Evolutionary conservation across 192 early-diverging fungal species (phyloP).

Genomic region (Umbelopsis vinacea): DNA sequence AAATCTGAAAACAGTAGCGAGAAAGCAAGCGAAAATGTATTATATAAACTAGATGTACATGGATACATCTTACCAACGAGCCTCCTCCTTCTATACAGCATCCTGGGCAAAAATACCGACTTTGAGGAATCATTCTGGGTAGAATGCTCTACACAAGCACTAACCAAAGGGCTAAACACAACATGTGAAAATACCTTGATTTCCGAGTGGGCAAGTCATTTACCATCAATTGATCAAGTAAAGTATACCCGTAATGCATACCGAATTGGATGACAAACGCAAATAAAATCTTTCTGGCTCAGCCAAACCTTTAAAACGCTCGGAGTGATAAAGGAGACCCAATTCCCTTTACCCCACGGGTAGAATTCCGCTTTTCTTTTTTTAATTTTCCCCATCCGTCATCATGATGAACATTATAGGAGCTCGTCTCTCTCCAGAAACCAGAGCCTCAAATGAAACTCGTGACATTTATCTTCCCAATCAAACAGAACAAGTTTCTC

Average conservation of each 20-base stretch:
- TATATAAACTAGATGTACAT: conserved; percentile 11
- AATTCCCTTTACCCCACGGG: conserved; percentile 2
- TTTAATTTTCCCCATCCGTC: background rate
- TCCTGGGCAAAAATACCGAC: background rate
- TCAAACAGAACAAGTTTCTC: conserved; percentile 79
- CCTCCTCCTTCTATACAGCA: background rate
- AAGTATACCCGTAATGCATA: conserved; percentile 21
- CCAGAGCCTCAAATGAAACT: conserved; percentile 50
- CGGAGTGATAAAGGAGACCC: conserved; percentile 6
- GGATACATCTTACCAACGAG: conserved; percentile 2
- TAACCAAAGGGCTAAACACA: conserved; percentile 8
- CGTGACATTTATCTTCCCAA: conserved; percentile 90
- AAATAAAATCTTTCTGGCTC: conserved; percentile 12
- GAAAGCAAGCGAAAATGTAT: background rate
- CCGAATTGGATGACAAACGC: conserved; percentile 18
- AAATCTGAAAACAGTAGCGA: background rate
- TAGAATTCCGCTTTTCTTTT: background rate
- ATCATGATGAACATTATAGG: conserved; percentile 58
- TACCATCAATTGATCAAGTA: conserved; percentile 20
- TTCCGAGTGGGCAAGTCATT: background rate
- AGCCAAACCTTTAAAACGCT: conserved; percentile 11
- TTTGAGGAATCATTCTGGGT: conserved; percentile 2
- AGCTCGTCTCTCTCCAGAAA: conserved; percentile 58
- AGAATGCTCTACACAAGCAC: background rate
- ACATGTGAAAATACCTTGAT: background rate